These are phyloP conservation scores for Parietichytrium sp. DNA, from an alignment of 108 stramenopile species.

Conservation along the genomic window DNA sequence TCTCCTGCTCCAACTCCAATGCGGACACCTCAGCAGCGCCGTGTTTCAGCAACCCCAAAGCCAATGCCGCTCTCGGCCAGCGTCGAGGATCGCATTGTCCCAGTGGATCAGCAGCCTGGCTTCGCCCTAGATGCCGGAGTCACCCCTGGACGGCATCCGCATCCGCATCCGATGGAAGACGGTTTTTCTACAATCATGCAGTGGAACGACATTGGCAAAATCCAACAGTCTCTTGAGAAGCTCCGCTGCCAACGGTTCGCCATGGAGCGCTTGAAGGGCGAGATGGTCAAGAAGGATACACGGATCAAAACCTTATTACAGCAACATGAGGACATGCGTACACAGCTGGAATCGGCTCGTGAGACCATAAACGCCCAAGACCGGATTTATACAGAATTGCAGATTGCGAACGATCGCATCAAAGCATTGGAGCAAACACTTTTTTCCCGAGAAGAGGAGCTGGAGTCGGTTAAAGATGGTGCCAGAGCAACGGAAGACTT, in stretches of 20 bases:
- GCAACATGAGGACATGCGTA: neutral
- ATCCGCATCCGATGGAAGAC: neutral
- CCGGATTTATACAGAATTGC: neutral
- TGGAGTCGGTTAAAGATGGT: neutral
- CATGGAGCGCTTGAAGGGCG: conserved; percentile 14
- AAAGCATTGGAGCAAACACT: neutral
- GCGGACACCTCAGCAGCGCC: neutral
- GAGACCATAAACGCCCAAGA: conserved; percentile 9
- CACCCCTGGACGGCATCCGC: neutral
- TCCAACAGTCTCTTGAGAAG: conserved; percentile 21
- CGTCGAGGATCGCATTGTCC: too few species aligned
- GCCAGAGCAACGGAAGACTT: conserved; percentile 8
- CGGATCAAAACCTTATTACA: neutral
- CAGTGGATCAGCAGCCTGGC: too few species aligned
- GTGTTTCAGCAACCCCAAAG: neutral
- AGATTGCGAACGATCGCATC: neutral
- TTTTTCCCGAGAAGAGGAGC: neutral
- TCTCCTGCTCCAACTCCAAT: too few species aligned
- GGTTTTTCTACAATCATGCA: neutral
- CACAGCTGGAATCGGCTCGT: neutral
- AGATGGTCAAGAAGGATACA: conserved; percentile 1
- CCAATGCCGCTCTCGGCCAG: too few species aligned
- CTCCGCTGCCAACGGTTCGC: conserved; percentile 3
- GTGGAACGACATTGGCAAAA: neutral
- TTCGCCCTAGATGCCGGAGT: too few species aligned